phyloP scores from a whole-genome alignment of 108 stramenopile genomes.

The Parietichytrium sp. region DNA sequence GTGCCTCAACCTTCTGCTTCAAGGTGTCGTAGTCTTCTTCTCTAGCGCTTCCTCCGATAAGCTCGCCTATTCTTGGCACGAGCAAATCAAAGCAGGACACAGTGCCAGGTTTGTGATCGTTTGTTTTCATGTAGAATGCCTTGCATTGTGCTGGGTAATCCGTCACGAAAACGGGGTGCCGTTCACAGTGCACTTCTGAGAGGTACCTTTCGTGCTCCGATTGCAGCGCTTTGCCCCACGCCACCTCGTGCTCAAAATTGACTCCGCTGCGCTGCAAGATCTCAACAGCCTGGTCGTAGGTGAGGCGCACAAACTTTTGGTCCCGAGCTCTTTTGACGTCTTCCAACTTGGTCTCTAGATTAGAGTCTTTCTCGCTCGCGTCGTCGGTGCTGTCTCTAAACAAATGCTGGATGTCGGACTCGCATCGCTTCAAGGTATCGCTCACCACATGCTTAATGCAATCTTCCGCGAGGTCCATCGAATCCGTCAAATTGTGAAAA shows the following conservation, averaged over 20 bases:
- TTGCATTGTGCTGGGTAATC: slow-evolving; percentile 95
- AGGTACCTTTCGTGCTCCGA: slow-evolving; percentile 97
- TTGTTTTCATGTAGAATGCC: slow-evolving; percentile 99
- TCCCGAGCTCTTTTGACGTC: slow-evolving; percentile 61
- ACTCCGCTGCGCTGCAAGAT: slow-evolving; percentile 88
- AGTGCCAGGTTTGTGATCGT: slow-evolving; percentile 89
- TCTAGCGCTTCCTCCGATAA: slow-evolving; percentile 96
- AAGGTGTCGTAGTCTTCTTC: slow-evolving; percentile 65
- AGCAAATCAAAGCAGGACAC: slow-evolving; percentile 98
- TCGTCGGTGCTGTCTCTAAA: background rate
- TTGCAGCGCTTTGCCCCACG: slow-evolving; percentile 92
- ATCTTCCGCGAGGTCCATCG: slow-evolving; percentile 98
- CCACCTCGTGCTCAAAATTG: slow-evolving; percentile 83
- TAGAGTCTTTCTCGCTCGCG: background rate
- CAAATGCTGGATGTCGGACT: background rate
- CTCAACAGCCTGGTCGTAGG: slow-evolving; percentile 84
- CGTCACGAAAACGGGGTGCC: slow-evolving; percentile 88
- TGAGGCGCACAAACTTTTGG: slow-evolving; percentile 76
- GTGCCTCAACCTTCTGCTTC: slow-evolving; percentile 36
- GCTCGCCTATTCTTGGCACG: slow-evolving; percentile 96
- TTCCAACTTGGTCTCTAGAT: slow-evolving; percentile 61
- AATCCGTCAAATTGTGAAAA: slow-evolving; percentile 83
- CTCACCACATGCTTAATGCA: slow-evolving; percentile 78
- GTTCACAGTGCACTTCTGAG: slow-evolving; percentile 82
- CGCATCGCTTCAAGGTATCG: background rate